Evolutionary conservation across 2,329 filamentous ascomycete genomes (phyloP).

Genomic region (Botrytis sinoallii): DNA sequence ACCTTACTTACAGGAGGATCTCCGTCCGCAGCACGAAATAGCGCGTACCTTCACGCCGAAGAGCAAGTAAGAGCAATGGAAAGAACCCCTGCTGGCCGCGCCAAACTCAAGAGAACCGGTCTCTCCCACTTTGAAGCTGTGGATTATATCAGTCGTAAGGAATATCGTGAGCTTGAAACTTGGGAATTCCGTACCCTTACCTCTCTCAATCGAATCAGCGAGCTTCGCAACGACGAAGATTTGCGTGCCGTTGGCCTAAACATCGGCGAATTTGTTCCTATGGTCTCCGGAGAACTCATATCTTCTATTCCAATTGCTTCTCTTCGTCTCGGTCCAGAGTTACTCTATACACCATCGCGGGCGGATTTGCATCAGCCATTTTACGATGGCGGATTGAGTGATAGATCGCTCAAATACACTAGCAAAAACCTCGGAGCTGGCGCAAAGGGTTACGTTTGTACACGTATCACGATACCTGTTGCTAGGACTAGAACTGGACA

Average conservation of each 20-base stretch:
- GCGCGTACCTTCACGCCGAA: not conserved
- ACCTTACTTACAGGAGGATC: constrained; percentile 13
- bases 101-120: not conserved
- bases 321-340: constrained; percentile 31
- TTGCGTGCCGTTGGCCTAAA: constrained; percentile 29
- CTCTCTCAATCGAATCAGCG: constrained; percentile 29
- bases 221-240: constrained; percentile 34
- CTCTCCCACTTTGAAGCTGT: not conserved
- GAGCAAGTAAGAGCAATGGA: not conserved
- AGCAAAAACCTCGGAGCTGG: not conserved
- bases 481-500: not conserved
- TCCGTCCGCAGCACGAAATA: not conserved
- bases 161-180: constrained; percentile 18
- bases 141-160: constrained; percentile 4
- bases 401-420: constrained; percentile 6
- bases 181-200: constrained; percentile 32
- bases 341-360: not conserved
- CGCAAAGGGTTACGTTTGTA: not conserved
- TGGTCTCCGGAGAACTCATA: constrained; percentile 28
- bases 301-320: constrained; percentile 33
- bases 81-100: not conserved
- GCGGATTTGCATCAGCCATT: constrained; percentile 3
- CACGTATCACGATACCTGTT: not conserved
- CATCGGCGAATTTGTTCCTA: constrained; percentile 22
- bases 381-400: not conserved